phyloP scores from a whole-genome alignment of 805 yeast genomes.

The Barnettozyma populi region DNA sequence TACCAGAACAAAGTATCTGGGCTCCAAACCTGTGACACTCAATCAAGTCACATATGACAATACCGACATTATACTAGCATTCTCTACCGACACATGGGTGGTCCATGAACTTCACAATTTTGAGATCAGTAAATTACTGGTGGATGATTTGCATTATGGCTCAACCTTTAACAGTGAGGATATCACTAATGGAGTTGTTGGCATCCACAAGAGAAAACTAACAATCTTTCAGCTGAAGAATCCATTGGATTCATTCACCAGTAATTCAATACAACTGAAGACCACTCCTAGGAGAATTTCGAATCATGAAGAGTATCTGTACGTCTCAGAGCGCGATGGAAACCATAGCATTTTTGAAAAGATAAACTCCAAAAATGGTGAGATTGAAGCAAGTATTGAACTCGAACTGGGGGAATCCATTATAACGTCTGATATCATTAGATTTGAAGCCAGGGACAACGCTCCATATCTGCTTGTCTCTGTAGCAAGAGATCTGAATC shows the following conservation, averaged over 20 bases:
- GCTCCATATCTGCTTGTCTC: slow-evolving; percentile 42
- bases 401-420: slow-evolving; percentile 12
- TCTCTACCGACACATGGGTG: slow-evolving; percentile 31
- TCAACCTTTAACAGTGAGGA: slow-evolving; percentile 60
- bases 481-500: slow-evolving; percentile 18
- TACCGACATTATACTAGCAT: slow-evolving; percentile 25
- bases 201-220: slow-evolving; percentile 46
- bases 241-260: slow-evolving; percentile 27
- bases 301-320: slow-evolving; percentile 17
- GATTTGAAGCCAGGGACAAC: slow-evolving; percentile 23
- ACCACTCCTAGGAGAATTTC: slow-evolving; percentile 46
- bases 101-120: slow-evolving; percentile 22
- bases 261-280: slow-evolving; percentile 36
- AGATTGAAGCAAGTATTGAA: slow-evolving; percentile 8
- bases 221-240: slow-evolving; percentile 51
- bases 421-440: slow-evolving; percentile 11
- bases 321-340: slow-evolving; percentile 15
- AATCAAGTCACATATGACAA: slow-evolving; percentile 12
- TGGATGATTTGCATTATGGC: slow-evolving; percentile 36
- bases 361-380: slow-evolving; percentile 10
- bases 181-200: slow-evolving; percentile 56
- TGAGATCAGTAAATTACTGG: slow-evolving; percentile 26
- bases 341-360: slow-evolving; percentile 10
- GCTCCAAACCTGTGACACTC: slow-evolving; percentile 57
- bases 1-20: slow-evolving; percentile 66